Evolutionary conservation across 768 basidiomycete genomes (phyloP).

Genomic region (Kwoniella newhampshirensis): DNA sequence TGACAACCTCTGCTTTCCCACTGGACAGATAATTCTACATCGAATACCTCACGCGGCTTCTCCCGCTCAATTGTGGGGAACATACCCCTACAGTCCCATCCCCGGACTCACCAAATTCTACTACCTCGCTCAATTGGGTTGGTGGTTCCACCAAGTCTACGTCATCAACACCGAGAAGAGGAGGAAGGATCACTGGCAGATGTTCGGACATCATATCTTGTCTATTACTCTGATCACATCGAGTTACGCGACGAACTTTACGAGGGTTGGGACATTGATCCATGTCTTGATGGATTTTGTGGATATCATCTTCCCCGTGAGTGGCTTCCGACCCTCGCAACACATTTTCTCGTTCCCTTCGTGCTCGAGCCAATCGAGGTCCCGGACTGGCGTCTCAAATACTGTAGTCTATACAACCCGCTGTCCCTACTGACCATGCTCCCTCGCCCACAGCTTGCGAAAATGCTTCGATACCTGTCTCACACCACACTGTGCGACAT

Average conservation of each 20-base stretch:
- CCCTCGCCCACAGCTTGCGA: constrained; percentile 69
- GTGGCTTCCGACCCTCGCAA: constrained; percentile 48
- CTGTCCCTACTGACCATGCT: too few species aligned
- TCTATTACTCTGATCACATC: constrained; percentile 72
- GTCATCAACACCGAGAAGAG: constrained; percentile 89
- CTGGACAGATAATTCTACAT: constrained; percentile 73
- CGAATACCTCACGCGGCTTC: constrained; percentile 66
- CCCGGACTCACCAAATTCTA: constrained; percentile 84
- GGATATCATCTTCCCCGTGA: constrained; percentile 86
- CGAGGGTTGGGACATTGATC: constrained; percentile 82
- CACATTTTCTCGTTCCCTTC: constrained; percentile 1
- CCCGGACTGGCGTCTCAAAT: background rate
- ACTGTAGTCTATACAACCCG: background rate
- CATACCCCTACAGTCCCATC: constrained; percentile 78
- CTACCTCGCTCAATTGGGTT: constrained; percentile 79
- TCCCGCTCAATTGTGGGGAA: constrained; percentile 68
- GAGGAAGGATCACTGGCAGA: constrained; percentile 89
- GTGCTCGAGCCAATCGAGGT: background rate
- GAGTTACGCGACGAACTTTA: constrained; percentile 81
- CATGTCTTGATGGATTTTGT: constrained; percentile 92
- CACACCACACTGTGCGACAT: constrained; percentile 66
- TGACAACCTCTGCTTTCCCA: too few species aligned
- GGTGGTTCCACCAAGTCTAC: constrained; percentile 87
- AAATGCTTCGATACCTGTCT: constrained; percentile 87
- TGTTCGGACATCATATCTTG: constrained; percentile 94